Base-by-base conservation (phyloP, 306 rosid genomes). In the Corylus americana region DNA sequence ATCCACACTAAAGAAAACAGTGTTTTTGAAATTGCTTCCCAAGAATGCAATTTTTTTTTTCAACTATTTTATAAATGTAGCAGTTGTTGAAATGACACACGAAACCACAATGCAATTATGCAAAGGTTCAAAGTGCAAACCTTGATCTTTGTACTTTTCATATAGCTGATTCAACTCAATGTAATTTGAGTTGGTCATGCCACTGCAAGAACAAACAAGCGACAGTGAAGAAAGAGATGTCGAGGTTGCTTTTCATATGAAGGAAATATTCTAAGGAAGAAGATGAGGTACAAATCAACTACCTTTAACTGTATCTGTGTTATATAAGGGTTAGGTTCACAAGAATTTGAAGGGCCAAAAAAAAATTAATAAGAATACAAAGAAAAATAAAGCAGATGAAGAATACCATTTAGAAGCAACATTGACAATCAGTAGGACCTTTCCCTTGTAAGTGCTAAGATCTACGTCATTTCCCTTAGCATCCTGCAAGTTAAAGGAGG, bases 351-450 rank as follows among this genome's bases (percentile, higher is more conserved):
- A 64, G 72, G 48, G 49, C 8, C 0, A 42, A 42, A 42, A 42
- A 42, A 42, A 42, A 42, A 42, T 0, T 6, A 42, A 42, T 5
- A 42, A 6, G 44, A 48, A 31, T 31, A 31, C 35, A 66, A 11
- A 42, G 31, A 57, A 42, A 39, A 39, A 39, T 39, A 57, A 59
- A 77, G 70, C 59, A 22, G 20, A 73, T n/a, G 16, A 69, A 39
- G 61, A 13, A 20, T 82, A 92, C 98, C 98, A 94, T 87, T 92
- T 87, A 83, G 97, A 94, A 80, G 98, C 98, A 94, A 94, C 98
- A 78, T 94, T 94, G 79, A 90, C 84, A 69, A 94, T 83, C 51
- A 92, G 87, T 0, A 94, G 77, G 69, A 94, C 93, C 81, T 92
- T 92, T 22, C 97, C 98, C 68, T 81, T 88, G 83, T 88, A 94